Evolutionary conservation across 228 moss, liverwort and hornwort genomes (phyloP).

Genomic region (Sphagnum magellanicum): DNA sequence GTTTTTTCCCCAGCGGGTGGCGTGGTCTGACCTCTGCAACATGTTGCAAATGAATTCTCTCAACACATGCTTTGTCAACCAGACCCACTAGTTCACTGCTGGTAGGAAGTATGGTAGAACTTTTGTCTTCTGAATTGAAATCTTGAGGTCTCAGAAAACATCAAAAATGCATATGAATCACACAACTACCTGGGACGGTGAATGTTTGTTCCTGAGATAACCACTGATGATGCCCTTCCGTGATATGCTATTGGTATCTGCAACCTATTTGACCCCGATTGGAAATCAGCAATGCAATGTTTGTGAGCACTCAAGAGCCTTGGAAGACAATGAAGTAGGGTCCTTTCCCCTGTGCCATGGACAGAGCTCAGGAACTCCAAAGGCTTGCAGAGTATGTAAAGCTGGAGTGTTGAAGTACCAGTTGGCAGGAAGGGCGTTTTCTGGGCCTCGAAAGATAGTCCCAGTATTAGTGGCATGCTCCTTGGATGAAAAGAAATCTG

Average conservation of each 20-base stretch:
- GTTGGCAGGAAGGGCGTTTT: conserved; percentile 72
- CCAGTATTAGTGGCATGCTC: conserved; percentile 87
- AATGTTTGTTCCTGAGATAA: conserved; percentile 78
- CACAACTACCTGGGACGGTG: conserved; percentile 66
- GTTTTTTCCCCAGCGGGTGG: conserved; percentile 54
- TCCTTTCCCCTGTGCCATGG: neutral
- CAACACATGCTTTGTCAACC: too few relatives aligned
- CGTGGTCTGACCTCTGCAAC: conserved; percentile 74
- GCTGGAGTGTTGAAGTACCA: conserved; percentile 34
- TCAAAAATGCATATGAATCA: neutral
- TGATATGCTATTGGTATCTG: conserved; percentile 94
- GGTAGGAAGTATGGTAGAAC: neutral
- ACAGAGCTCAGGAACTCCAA: neutral
- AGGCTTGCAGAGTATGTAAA: neutral
- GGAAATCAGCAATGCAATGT: too few relatives aligned
- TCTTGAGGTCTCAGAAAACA: too few relatives aligned
- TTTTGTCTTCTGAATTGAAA: neutral
- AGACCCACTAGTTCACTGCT: too few relatives aligned
- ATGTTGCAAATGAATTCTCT: neutral
- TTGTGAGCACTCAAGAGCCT: too few relatives aligned
- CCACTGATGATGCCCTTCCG: conserved; percentile 86
- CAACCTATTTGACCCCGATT: conserved; percentile 37
- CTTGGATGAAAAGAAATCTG: conserved; percentile 96
- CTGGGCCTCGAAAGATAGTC: conserved; percentile 66
- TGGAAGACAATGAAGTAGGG: neutral